A percentile compares a stretch with the other conserved stretches of the same genome.
Evolutionary conservation across 2,329 filamentous ascomycete species (phyloP).

Genomic region (Alternaria infectoria): DNA sequence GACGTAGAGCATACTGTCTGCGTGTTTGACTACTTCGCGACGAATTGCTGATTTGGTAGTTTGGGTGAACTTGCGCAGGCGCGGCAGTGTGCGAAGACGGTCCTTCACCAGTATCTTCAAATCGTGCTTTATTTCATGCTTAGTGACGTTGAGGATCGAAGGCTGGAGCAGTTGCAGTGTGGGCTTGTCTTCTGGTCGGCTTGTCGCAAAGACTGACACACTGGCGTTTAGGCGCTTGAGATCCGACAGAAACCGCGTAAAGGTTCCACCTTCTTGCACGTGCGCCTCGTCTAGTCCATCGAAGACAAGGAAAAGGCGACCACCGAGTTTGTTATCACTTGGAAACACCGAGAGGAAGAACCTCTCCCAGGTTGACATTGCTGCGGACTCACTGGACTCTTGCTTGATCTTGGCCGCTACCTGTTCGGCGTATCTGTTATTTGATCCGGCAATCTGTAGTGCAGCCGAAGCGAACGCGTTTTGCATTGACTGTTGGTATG

Average conservation of each 20-base stretch:
- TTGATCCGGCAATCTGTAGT: conserved; percentile 42
- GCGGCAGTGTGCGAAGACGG: neutral
- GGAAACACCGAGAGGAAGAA: conserved; percentile 1
- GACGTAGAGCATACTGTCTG: conserved; percentile 48
- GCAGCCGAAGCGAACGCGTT: conserved; percentile 35
- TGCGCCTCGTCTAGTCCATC: conserved; percentile 2
- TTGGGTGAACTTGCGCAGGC: conserved; percentile 25
- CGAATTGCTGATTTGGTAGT: conserved; percentile 38
- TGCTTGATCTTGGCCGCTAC: conserved; percentile 35
- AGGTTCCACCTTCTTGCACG: neutral
- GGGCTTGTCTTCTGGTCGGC: neutral
- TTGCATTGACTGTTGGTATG: conserved; percentile 25
- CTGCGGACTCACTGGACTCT: conserved; percentile 17
- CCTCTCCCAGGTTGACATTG: neutral
- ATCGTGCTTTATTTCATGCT: neutral
- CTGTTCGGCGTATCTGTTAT: conserved; percentile 37
- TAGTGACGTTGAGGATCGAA: neutral
- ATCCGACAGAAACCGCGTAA: neutral
- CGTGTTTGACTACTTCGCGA: conserved; percentile 34
- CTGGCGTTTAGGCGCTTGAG: neutral
- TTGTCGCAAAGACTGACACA: neutral
- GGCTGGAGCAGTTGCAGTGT: neutral
- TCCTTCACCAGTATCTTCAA: neutral
- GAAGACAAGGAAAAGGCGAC: neutral
- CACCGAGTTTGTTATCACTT: neutral